Evolutionary conservation across 2,329 filamentous ascomycete genomes (phyloP).

Genomic region (Pyrenophora teres): DNA sequence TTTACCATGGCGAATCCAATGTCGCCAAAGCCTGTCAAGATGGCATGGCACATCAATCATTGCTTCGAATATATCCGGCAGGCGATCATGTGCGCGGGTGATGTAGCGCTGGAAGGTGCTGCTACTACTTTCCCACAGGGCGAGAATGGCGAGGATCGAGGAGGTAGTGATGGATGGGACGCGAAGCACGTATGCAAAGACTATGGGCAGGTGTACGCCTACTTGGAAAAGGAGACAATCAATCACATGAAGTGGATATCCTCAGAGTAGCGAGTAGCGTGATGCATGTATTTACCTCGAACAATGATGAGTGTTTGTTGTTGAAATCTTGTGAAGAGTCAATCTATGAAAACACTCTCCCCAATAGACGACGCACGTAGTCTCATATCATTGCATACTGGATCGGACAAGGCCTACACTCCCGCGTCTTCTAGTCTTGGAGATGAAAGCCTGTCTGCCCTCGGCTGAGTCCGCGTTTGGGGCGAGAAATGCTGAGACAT

Average conservation of each 20-base stretch:
- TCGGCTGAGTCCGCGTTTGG: no score
- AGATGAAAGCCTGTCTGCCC: no score
- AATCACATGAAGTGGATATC: constrained; percentile 41
- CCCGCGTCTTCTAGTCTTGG: no score
- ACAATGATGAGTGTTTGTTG: neutral
- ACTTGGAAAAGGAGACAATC: constrained; percentile 35
- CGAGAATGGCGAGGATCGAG: constrained; percentile 32
- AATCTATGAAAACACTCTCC: neutral
- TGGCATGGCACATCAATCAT: constrained; percentile 44
- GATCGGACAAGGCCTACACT: neutral
- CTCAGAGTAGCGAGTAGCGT: constrained; percentile 17
- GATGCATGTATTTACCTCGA: neutral
- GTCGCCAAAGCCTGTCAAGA: constrained; percentile 25
- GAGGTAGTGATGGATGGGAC: constrained; percentile 45
- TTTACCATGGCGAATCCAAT: constrained; percentile 15
- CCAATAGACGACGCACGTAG: no score
- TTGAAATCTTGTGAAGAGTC: constrained; percentile 1
- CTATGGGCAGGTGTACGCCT: constrained; percentile 37
- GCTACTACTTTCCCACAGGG: constrained; percentile 38
- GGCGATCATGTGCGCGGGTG: constrained; percentile 42
- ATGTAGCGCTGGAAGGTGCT: constrained; percentile 41
- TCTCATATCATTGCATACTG: no score
- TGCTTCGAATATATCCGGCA: constrained; percentile 44
- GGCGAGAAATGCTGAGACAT: no score
- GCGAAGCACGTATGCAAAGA: constrained; percentile 42